Conservation (phyloP, 2,329 filamentous ascomycete genomes). For the Thermothelomyces thermophilus region DNA sequence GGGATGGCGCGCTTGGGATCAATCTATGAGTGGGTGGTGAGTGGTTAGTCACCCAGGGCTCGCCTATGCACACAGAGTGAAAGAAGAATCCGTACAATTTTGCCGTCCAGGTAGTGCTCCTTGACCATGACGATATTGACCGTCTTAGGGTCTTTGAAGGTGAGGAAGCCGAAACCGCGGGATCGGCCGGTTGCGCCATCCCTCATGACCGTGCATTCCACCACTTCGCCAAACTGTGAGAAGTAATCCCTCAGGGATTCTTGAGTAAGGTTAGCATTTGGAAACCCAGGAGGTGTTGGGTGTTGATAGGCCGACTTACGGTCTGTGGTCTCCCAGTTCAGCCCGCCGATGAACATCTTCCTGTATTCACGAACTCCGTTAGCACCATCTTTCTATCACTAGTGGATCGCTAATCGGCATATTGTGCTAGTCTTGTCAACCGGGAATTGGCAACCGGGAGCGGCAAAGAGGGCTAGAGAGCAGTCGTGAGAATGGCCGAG, state of each 20-base stretch:
- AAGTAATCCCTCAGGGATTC: constrained; percentile 97
- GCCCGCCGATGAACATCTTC: constrained; percentile 98
- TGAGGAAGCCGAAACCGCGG: constrained; percentile 93
- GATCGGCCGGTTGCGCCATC: constrained; percentile 91
- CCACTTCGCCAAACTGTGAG: constrained; percentile 92
- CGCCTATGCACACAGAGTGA: background rate
- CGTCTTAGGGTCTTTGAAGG: constrained; percentile 94
- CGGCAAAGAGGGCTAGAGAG: background rate
- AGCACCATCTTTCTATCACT: constrained; percentile 15
- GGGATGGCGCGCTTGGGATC: constrained; percentile 97
- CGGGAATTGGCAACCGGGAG: background rate
- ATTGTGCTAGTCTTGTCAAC: background rate
- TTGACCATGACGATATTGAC: constrained; percentile 99
- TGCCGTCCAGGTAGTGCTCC: constrained; percentile 95
- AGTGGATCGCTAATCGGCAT: background rate
- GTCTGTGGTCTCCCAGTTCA: constrained; percentile 99
- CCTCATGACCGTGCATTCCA: constrained; percentile 99
- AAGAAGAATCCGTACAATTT: constrained; percentile 66
- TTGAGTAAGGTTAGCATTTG: constrained; percentile 33
- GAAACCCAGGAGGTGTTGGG: background rate
- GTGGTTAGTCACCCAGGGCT: background rate
- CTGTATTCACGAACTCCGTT: constrained; percentile 44
- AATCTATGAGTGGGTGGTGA: constrained; percentile 54
- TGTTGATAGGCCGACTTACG: constrained; percentile 53
- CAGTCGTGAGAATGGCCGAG: background rate